Percentiles rank a stretch among this genome's conserved stretches.
Evolutionary conservation across 1,284 basidiomycete genomes (phyloP).

Genomic region (Ceratobasidium sp.): DNA sequence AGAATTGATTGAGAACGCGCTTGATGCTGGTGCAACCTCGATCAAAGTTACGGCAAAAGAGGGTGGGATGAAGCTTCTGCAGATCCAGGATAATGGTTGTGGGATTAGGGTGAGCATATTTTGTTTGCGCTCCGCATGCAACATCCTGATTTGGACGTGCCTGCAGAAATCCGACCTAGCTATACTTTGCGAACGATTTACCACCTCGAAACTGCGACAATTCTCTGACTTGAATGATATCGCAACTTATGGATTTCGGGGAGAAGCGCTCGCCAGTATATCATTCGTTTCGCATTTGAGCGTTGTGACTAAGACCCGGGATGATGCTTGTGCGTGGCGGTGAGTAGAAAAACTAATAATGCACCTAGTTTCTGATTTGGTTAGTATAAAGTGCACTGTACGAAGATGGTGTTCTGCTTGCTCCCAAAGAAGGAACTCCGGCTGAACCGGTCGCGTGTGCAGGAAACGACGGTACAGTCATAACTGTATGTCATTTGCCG

Average conservation of each 20-base stretch:
- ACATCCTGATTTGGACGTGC: neutral
- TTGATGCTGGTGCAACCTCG: constrained; percentile 92
- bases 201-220: constrained; percentile 91
- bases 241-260: constrained; percentile 96
- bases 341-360: neutral
- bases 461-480: constrained; percentile 94
- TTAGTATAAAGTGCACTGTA: constrained; percentile 77
- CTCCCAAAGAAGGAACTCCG: constrained; percentile 75
- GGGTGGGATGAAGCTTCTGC: constrained; percentile 94
- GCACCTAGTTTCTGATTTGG: neutral
- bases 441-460: constrained; percentile 90
- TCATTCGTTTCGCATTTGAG: constrained; percentile 93
- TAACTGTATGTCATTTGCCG: constrained; percentile 71
- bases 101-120: constrained; percentile 82
- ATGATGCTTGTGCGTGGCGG: constrained; percentile 84
- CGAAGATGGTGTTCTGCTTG: constrained; percentile 78
- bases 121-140: neutral
- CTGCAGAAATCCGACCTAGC: constrained; percentile 79
- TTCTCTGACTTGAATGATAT: constrained; percentile 92
- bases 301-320: constrained; percentile 89
- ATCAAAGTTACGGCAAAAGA: constrained; percentile 94
- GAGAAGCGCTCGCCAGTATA: constrained; percentile 97
- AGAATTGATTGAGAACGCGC: constrained; percentile 94
- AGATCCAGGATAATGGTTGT: constrained; percentile 97
- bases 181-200: constrained; percentile 94